phyloP scores from a whole-genome alignment of 2,329 filamentous ascomycete species.

The Diaporthe destruens region DNA sequence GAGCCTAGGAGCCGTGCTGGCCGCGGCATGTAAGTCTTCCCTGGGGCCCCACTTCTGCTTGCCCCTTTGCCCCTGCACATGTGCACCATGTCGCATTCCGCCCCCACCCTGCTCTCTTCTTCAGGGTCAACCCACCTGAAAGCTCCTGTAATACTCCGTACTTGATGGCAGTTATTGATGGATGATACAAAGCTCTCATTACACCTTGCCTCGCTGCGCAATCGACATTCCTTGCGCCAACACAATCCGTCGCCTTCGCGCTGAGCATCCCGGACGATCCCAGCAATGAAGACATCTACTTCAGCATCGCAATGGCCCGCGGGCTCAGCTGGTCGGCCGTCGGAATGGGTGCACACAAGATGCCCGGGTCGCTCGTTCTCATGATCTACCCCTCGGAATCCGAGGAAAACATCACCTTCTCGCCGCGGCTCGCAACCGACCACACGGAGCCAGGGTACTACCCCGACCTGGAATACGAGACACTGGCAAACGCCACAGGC shows the following conservation, averaged over 20 bases:
- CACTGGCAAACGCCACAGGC: slow-evolving; percentile 60
- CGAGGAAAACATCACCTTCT: slow-evolving; percentile 66
- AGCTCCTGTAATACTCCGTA: background rate
- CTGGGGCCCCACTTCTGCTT: background rate
- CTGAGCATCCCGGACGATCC: slow-evolving; percentile 62
- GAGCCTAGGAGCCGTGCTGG: slow-evolving; percentile 35
- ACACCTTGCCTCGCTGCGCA: slow-evolving; percentile 32
- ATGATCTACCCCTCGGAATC: slow-evolving; percentile 64
- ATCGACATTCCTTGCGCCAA: slow-evolving; percentile 56
- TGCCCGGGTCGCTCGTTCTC: slow-evolving; percentile 65
- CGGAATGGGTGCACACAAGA: slow-evolving; percentile 65
- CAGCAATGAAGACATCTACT: slow-evolving; percentile 62
- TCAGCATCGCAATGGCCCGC: slow-evolving; percentile 63
- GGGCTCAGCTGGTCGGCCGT: slow-evolving; percentile 65
- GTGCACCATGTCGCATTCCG: background rate
- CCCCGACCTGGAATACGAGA: slow-evolving; percentile 57
- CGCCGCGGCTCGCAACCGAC: slow-evolving; percentile 63
- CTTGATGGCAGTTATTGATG: background rate
- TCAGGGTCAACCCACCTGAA: background rate
- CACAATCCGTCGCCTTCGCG: slow-evolving; percentile 61
- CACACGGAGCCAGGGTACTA: slow-evolving; percentile 66
- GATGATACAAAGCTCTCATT: background rate
- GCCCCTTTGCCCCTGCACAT: too few relatives aligned
- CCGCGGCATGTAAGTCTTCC: slow-evolving; percentile 31
- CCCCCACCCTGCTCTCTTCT: background rate